A percentile compares a stretch with the other conserved stretches of the same genome.
phyloP scores from a whole-genome alignment of 345 rosid species.

The Eutrema japonicum region DNA sequence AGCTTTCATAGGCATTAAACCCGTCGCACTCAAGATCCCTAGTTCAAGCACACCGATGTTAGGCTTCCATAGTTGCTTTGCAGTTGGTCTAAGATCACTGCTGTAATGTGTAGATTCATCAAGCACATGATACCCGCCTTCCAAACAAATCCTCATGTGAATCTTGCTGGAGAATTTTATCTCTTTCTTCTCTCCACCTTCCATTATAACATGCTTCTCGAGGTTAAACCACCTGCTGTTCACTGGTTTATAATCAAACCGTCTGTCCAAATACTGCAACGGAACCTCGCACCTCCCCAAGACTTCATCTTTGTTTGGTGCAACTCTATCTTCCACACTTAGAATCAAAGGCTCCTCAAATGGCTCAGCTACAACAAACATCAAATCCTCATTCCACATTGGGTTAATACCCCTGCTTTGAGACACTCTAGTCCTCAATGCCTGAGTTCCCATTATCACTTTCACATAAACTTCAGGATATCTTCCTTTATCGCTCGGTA shows the following conservation, averaged over 20 bases:
- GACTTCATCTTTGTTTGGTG: constrained; percentile 71
- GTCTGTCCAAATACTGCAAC: constrained; percentile 58
- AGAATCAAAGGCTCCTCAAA: constrained; percentile 81
- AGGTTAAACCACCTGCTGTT: constrained; percentile 75
- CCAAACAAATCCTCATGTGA: constrained; percentile 81
- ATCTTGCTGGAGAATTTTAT: constrained; percentile 82
- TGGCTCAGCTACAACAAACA: constrained; percentile 92
- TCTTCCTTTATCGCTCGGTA: constrained; percentile 66
- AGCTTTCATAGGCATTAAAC: constrained; percentile 79
- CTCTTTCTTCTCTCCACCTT: constrained; percentile 73
- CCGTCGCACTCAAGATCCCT: constrained; percentile 69
- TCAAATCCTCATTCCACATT: constrained; percentile 91
- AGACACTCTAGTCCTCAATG: constrained; percentile 62
- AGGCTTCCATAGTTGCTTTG: constrained; percentile 83
- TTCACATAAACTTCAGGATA: constrained; percentile 82
- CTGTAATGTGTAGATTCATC: constrained; percentile 95
- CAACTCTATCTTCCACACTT: constrained; percentile 73
- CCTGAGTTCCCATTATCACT: constrained; percentile 62
- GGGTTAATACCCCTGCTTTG: constrained; percentile 72
- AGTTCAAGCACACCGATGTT: constrained; percentile 58
- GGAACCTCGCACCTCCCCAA: constrained; percentile 66
- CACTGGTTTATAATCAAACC: constrained; percentile 75
- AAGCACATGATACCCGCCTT: constrained; percentile 95
- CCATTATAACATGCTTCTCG: constrained; percentile 70
- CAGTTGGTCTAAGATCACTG: constrained; percentile 90